Evolutionary conservation across 2,329 filamentous ascomycete species (phyloP).

Genomic region (Chaetomiaceae sp.): DNA sequence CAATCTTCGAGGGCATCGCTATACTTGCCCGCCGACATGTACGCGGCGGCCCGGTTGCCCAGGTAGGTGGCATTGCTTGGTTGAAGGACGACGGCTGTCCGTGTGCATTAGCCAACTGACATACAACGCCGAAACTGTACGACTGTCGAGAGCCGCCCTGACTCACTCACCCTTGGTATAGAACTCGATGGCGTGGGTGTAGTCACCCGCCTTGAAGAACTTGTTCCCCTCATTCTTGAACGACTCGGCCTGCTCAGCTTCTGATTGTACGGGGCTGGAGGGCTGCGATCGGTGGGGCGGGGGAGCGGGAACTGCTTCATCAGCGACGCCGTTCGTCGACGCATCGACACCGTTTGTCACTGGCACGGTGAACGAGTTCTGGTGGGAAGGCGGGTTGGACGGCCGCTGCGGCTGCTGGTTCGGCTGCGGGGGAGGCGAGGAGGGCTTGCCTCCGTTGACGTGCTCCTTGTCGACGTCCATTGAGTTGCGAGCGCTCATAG

Average conservation of each 20-base stretch:
- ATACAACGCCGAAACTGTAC: conserved; percentile 8
- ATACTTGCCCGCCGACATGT: conserved; percentile 82
- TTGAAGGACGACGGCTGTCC: conserved; percentile 79
- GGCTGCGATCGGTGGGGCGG: conserved; percentile 67
- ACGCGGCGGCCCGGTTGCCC: conserved; percentile 90
- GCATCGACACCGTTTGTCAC: conserved; percentile 41
- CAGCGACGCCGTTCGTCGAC: conserved; percentile 38
- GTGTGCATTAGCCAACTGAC: conserved; percentile 17
- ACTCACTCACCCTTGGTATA: conserved; percentile 78
- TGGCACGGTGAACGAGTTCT: conserved; percentile 47
- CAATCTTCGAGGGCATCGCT: conserved; percentile 81
- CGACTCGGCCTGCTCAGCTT: conserved; percentile 74
- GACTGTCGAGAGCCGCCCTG: neutral
- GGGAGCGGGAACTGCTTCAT: conserved; percentile 57
- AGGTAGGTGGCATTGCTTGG: conserved; percentile 84
- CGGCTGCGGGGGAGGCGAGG: conserved; percentile 51
- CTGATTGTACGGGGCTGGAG: conserved; percentile 51
- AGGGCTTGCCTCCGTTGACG: conserved; percentile 42
- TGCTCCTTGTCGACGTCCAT: conserved; percentile 75
- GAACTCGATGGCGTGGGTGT: conserved; percentile 79
- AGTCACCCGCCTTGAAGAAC: conserved; percentile 94
- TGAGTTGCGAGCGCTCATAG: conserved; percentile 57
- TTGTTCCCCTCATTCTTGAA: conserved; percentile 95
- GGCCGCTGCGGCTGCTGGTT: conserved; percentile 34
- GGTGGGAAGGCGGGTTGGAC: conserved; percentile 32